A percentile compares a stretch with the other conserved stretches of the same genome.
Evolutionary conservation across 202 grass and related monocot species (phyloP).

Genomic region (Sporobolus alterniflorus): DNA sequence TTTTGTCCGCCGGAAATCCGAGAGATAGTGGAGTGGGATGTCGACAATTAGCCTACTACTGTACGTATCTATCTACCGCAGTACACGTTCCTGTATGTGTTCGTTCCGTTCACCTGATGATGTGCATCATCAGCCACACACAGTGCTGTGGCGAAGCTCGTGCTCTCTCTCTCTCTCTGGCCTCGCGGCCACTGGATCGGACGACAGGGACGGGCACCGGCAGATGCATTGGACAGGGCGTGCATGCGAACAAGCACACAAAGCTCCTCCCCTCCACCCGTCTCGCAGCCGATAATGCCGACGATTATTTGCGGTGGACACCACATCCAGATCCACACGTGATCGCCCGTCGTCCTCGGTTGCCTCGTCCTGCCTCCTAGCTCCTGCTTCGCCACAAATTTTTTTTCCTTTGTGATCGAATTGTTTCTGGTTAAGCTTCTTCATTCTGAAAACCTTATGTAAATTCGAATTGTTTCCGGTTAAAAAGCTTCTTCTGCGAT

Average conservation of each 20-base stretch:
- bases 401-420: no score
- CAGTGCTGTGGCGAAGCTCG: no score
- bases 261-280: constrained; percentile 1
- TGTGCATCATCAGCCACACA: no score
- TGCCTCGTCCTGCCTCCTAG: not conserved
- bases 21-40: no score
- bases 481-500: not conserved
- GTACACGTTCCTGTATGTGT: no score
- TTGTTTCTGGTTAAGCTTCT: not conserved
- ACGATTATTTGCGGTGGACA: constrained; percentile 33
- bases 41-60: no score
- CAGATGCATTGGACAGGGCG: not conserved
- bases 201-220: not conserved
- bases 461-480: no score
- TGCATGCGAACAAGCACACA: not conserved
- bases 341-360: not conserved
- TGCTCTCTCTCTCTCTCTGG: not conserved
- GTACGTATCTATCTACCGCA: no score
- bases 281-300: constrained; percentile 3
- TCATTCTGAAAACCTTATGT: no score
- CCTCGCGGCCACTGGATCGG: not conserved
- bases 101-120: no score
- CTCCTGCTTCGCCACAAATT: constrained; percentile 7
- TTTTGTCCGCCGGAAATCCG: no score
- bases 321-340: not conserved